These are phyloP conservation scores for Trypanosoma vivax DNA, from an alignment of 208 protist species.

Conservation along the genomic window DNA sequence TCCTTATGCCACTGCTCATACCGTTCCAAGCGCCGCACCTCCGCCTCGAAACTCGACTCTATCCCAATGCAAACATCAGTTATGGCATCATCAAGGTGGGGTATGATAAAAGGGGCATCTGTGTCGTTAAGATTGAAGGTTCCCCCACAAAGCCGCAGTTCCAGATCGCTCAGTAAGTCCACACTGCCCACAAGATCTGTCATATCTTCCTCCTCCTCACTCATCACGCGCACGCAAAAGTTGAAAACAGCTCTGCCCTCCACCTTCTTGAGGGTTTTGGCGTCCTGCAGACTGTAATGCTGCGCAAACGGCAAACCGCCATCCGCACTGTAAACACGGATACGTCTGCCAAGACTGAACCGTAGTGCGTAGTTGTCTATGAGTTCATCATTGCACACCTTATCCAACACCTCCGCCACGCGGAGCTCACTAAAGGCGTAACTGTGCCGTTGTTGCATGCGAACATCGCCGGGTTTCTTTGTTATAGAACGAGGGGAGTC, in stretches of 20 bases:
- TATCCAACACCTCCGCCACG: slow-evolving; percentile 68
- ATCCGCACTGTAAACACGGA: slow-evolving; percentile 44
- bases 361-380: slow-evolving; percentile 44
- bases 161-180: slow-evolving; percentile 29
- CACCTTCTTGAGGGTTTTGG: slow-evolving; percentile 18
- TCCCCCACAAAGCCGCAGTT: slow-evolving; percentile 58
- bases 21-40: slow-evolving; percentile 24
- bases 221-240: slow-evolving; percentile 50
- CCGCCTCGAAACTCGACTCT: slow-evolving; percentile 23
- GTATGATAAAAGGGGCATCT: not conserved
- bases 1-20: slow-evolving; percentile 25
- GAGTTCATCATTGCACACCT: slow-evolving; percentile 32
- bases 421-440: slow-evolving; percentile 72
- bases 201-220: slow-evolving; percentile 64
- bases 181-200: slow-evolving; percentile 42
- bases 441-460: slow-evolving; percentile 20
- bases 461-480: slow-evolving; percentile 35
- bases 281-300: slow-evolving; percentile 49
- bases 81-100: slow-evolving; percentile 2
- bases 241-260: slow-evolving; percentile 15
- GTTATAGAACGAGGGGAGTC: slow-evolving; percentile 37
- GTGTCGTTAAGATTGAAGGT: slow-evolving; percentile 5
- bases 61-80: slow-evolving; percentile 16
- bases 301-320: slow-evolving; percentile 19
- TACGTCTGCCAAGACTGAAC: slow-evolving; percentile 46